A percentile compares a stretch with the other conserved stretches of the same genome.
These are phyloP conservation scores for Musa balbisiana DNA, from an alignment of 202 grass and related monocot species.

Conservation along the genomic window DNA sequence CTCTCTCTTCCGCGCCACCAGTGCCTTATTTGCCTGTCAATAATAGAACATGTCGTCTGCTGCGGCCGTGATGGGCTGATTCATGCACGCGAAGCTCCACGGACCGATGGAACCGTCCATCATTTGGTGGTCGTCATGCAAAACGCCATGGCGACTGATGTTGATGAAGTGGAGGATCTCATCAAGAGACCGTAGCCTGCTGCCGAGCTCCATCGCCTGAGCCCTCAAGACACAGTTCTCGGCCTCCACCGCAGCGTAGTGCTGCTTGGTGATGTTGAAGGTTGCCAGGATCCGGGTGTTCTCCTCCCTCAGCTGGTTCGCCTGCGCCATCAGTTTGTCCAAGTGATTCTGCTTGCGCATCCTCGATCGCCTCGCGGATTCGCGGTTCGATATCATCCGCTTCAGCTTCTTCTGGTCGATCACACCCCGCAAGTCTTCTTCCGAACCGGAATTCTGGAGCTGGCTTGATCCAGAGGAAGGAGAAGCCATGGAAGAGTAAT, in stretches of 20 bases:
- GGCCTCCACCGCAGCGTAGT: not conserved
- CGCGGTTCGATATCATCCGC: constrained; percentile 7
- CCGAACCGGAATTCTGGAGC: not conserved
- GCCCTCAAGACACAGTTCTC: constrained; percentile 4
- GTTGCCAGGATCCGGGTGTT: not conserved
- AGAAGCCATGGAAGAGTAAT: not conserved
- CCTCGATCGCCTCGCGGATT: not conserved
- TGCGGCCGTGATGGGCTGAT: not conserved
- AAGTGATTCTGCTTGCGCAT: constrained; percentile 4
- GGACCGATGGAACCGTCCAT: not conserved
- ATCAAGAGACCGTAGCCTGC: not conserved
- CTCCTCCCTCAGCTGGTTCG: not conserved
- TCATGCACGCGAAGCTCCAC: not conserved
- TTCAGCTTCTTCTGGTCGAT: not conserved
- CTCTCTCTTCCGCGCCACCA: no score
- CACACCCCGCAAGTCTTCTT: not conserved
- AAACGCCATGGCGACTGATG: not conserved
- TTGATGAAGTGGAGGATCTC: not conserved
- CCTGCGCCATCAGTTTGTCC: not conserved
- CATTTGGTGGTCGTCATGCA: no score
- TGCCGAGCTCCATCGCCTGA: constrained; percentile 5
- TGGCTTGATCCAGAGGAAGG: not conserved
- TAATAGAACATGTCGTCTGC: no score
- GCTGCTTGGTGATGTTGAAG: not conserved
- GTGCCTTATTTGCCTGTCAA: not conserved